Conservation (phyloP, 306 rosid species). For the Vigna trinervia region DNA sequence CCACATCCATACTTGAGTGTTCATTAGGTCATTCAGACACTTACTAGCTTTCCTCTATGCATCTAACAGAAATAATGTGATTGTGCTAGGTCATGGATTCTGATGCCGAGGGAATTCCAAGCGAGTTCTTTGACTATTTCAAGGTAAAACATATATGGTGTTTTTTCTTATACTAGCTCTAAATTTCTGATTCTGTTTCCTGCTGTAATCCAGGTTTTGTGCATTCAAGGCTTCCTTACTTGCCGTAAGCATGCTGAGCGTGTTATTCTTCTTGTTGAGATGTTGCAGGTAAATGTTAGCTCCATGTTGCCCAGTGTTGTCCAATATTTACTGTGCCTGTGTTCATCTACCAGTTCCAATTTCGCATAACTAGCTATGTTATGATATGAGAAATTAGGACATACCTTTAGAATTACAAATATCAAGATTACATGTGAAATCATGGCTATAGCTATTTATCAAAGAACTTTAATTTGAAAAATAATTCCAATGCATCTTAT, state of each 20-base stretch:
- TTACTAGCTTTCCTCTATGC: conserved; percentile 13
- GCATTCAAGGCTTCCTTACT: conserved; percentile 99
- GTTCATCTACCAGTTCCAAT: conserved; percentile 15
- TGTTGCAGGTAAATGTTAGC: conserved; percentile 79
- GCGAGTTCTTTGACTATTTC: conserved; percentile 97
- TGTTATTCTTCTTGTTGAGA: conserved; percentile 93
- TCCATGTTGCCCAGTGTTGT: conserved; percentile 13
- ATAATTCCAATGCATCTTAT: too few relatives aligned
- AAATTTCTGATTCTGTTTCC: conserved; percentile 40
- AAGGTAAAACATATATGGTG: conserved; percentile 57
- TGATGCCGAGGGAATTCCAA: conserved; percentile 97
- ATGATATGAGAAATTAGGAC: too few relatives aligned
- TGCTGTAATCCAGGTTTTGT: conserved; percentile 71
- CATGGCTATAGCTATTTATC: too few relatives aligned
- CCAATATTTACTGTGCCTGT: conserved; percentile 27
- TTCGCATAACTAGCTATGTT: not conserved
- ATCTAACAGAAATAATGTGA: conserved; percentile 27
- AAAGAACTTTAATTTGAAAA: too few relatives aligned
- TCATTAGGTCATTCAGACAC: not conserved
- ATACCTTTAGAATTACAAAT: too few relatives aligned
- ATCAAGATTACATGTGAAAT: too few relatives aligned
- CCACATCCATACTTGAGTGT: conserved; percentile 15
- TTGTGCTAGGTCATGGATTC: conserved; percentile 94
- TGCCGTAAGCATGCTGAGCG: conserved; percentile 99
- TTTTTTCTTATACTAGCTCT: conserved; percentile 31